Percentiles rank a stretch among this genome's conserved stretches.
These are phyloP conservation scores for Allium sativum DNA, from an alignment of 106 monocot genomes.

Conservation along the genomic window DNA sequence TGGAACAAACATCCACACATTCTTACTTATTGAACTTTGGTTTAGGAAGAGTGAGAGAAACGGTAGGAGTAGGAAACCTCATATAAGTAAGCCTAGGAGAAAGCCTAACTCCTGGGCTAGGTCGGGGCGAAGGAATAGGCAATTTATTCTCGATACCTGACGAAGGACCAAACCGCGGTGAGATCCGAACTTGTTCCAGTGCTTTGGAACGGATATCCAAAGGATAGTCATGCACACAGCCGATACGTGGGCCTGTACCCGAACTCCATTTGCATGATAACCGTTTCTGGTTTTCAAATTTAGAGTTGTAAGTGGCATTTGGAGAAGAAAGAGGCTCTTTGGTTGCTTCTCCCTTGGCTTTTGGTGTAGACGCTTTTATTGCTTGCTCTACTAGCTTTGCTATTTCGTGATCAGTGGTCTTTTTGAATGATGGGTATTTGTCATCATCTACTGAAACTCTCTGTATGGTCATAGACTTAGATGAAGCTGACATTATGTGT, in stretches of 20 bases:
- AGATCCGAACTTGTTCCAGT: constrained; percentile 72
- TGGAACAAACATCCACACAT: too few species aligned
- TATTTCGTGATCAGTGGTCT: constrained; percentile 4
- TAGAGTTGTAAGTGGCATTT: not conserved
- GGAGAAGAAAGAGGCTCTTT: not conserved
- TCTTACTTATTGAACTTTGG: constrained; percentile 10
- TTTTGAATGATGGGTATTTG: constrained; percentile 21
- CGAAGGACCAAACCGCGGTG: constrained; percentile 39
- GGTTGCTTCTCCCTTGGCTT: not conserved
- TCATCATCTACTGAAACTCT: constrained; percentile 29
- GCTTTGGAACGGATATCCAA: constrained; percentile 55
- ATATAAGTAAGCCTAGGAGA: constrained; percentile 58
- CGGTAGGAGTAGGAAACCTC: constrained; percentile 24
- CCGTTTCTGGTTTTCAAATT: constrained; percentile 2
- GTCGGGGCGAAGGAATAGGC: constrained; percentile 82
- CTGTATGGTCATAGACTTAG: constrained; percentile 9
- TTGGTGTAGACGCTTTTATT: constrained; percentile 1
- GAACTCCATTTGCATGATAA: constrained; percentile 49
- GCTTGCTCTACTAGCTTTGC: constrained; percentile 9
- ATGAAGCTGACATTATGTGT: not conserved
- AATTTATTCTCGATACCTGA: constrained; percentile 12
- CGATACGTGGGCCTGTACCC: constrained; percentile 64
- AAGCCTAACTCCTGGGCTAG: constrained; percentile 52
- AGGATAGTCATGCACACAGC: constrained; percentile 73
- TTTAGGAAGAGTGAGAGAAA: constrained; percentile 23